Conservation (phyloP, 2,329 filamentous ascomycete species). For the Hymenoscyphus salicellus region DNA sequence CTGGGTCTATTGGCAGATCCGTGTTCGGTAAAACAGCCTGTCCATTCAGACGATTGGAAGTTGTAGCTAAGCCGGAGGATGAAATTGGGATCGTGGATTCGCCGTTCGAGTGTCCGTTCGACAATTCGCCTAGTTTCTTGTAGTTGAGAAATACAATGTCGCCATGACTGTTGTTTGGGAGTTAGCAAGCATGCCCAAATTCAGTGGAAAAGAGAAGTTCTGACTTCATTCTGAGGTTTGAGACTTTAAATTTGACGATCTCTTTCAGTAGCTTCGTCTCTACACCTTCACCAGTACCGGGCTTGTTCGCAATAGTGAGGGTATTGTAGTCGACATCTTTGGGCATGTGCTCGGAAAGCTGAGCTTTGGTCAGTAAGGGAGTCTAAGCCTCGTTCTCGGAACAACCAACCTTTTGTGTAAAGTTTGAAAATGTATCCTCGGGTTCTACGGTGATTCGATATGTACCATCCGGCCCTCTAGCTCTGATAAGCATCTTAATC, state of each 20-base stretch:
- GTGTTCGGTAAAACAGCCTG: slow-evolving; percentile 69
- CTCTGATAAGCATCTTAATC: slow-evolving; percentile 58
- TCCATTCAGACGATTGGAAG: slow-evolving; percentile 72
- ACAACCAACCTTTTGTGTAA: slow-evolving; percentile 49
- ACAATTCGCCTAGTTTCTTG: slow-evolving; percentile 53
- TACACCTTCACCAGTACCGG: slow-evolving; percentile 44
- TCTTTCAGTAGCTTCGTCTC: slow-evolving; percentile 59
- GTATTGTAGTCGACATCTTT: slow-evolving; percentile 58
- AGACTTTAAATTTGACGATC: slow-evolving; percentile 54
- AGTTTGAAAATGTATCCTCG: slow-evolving; percentile 66
- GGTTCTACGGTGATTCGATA: slow-evolving; percentile 78
- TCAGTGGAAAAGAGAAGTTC: slow-evolving; percentile 16
- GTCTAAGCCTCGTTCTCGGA: background rate
- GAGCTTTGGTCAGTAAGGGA: slow-evolving; percentile 21
- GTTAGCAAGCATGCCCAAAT: background rate
- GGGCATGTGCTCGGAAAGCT: slow-evolving; percentile 60
- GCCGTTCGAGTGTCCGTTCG: slow-evolving; percentile 43
- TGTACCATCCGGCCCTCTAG: slow-evolving; percentile 85
- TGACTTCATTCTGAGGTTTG: slow-evolving; percentile 59
- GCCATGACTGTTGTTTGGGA: slow-evolving; percentile 63
- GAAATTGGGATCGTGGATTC: slow-evolving; percentile 39
- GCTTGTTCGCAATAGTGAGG: slow-evolving; percentile 61
- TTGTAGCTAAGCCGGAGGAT: slow-evolving; percentile 33
- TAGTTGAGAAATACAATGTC: slow-evolving; percentile 89
- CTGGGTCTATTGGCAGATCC: slow-evolving; percentile 61